Percentiles rank a stretch among this genome's conserved stretches.
These are phyloP conservation scores for Raffaelea ambrosiae DNA, from an alignment of 2,329 filamentous ascomycete species.

Conservation along the genomic window DNA sequence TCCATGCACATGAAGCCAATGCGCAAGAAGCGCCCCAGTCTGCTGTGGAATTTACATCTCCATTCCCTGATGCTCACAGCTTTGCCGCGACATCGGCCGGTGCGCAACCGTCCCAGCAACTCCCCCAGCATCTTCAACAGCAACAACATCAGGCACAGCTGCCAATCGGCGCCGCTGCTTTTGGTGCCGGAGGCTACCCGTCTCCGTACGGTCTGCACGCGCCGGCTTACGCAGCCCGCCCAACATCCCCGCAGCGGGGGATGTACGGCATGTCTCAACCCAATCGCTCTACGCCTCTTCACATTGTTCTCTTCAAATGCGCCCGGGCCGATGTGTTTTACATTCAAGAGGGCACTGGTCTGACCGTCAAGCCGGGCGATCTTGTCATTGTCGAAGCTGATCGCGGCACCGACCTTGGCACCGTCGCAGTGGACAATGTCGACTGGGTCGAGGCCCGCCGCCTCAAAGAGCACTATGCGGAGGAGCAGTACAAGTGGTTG, in stretches of 20 bases:
- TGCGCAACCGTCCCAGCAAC: slow-evolving; percentile 7
- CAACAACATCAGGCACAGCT: slow-evolving; percentile 6
- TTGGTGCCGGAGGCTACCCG: slow-evolving; percentile 29
- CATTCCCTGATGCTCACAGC: slow-evolving; percentile 28
- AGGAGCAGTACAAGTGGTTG: slow-evolving; percentile 96
- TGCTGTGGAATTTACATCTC: slow-evolving; percentile 31
- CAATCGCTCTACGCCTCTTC: slow-evolving; percentile 62
- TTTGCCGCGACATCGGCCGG: slow-evolving; percentile 22
- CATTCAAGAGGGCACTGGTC: slow-evolving; percentile 87
- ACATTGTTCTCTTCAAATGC: slow-evolving; percentile 95
- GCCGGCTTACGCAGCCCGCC: slow-evolving; percentile 36
- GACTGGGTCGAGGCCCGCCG: slow-evolving; percentile 83
- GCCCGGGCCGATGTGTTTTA: slow-evolving; percentile 94
- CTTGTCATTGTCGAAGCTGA: slow-evolving; percentile 97
- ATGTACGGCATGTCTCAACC: slow-evolving; percentile 54
- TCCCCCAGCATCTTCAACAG: neutral
- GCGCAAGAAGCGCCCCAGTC: slow-evolving; percentile 31
- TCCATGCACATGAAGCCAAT: slow-evolving; percentile 35
- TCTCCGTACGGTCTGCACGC: slow-evolving; percentile 38
- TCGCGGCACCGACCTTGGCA: slow-evolving; percentile 89
- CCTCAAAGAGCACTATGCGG: slow-evolving; percentile 80
- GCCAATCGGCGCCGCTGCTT: slow-evolving; percentile 16
- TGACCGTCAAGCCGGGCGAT: slow-evolving; percentile 84
- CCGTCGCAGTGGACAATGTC: slow-evolving; percentile 80
- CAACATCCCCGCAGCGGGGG: slow-evolving; percentile 52